Base-by-base conservation (phyloP, 768 basidiomycete genomes). In the Pisolithus orientalis region DNA sequence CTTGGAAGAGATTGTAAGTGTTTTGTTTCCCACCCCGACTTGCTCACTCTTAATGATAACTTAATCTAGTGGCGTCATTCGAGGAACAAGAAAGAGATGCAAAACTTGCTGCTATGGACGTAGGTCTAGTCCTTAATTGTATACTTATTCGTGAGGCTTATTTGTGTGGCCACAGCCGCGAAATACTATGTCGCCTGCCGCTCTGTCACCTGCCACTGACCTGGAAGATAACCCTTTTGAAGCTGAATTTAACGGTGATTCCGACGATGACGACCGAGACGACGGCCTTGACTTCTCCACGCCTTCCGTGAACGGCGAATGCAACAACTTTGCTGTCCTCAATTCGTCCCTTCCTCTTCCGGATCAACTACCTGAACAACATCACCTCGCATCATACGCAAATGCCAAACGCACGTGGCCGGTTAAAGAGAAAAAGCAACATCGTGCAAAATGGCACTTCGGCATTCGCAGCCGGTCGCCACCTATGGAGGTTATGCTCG, bases 401-500 rank as follows among this genome's bases (percentile, higher is more conserved):
- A 78, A 79, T 38, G 83, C 75, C 31, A 60, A 63, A 63, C 65
- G 64, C n/a, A 37, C 57, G 63, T 79, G 40, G 75, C 76, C 38
- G 65, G 57, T 70, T 69, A 83, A 83, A 62, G 75, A 77, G 60
- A 82, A 84, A 73, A 88, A 85, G 65, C 80, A 82, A 50, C 83
- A 86, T 54, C 83, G 87, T 55, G 88, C 88, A 14, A 87, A 92
- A 57, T 98, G 96, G 96, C 96, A 99, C 66, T 99, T 97, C 63
- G 96, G 96, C 7, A 98, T 99, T 39, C 80, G 96, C 31, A 94
- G 90, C 59, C 79, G 94, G 53, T 88, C 85, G 53, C 91, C 94
- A 31, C 96, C 94, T 21, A 95, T 98, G 90, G 96, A 99, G 68
- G 95, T 99, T 24, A 97, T 99, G 94, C 72, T 96, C 25, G 95